Conservation (phyloP, 306 rosid species). For the Begonia masoniana region DNA sequence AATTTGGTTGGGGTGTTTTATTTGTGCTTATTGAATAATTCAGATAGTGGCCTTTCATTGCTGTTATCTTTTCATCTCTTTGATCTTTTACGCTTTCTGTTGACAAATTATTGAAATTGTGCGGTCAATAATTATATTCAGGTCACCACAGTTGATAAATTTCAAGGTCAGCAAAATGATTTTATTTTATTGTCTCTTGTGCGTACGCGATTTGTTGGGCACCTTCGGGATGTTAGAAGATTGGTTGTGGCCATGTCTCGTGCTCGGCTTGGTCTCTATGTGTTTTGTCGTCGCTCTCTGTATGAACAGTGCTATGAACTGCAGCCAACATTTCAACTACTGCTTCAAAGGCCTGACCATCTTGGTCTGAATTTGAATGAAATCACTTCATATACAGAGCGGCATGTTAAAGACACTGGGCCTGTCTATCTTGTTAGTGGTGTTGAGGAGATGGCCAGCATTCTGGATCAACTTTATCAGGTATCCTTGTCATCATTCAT, state of each 20-base stretch:
- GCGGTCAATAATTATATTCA: conserved; percentile 16
- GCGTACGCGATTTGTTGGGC: conserved; percentile 94
- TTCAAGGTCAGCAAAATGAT: conserved; percentile 99
- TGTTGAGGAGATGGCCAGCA: conserved; percentile 67
- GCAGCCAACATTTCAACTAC: conserved; percentile 88
- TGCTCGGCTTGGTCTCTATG: conserved; percentile 90
- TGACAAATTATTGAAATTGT: neutral
- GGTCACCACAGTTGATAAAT: conserved; percentile 93
- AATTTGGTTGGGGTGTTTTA: no score
- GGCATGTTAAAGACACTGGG: conserved; percentile 50
- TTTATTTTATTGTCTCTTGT: conserved; percentile 83
- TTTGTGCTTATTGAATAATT: no score
- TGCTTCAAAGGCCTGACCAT: conserved; percentile 80
- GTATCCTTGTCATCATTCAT: conserved; percentile 26
- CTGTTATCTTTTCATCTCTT: neutral
- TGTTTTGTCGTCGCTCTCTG: conserved; percentile 87
- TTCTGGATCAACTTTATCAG: conserved; percentile 57
- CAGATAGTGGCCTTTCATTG: neutral
- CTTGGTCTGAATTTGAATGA: conserved; percentile 70
- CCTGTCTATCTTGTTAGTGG: conserved; percentile 62
- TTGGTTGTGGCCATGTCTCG: conserved; percentile 98
- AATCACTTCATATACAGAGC: conserved; percentile 49
- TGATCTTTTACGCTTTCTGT: neutral
- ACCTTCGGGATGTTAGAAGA: conserved; percentile 96
- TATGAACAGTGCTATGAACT: conserved; percentile 94